Evolutionary conservation across 2,329 filamentous ascomycete species (phyloP), one percentile per base, ranked within the genome.

Genomic region (Alternaria triticimaculans): DNA sequence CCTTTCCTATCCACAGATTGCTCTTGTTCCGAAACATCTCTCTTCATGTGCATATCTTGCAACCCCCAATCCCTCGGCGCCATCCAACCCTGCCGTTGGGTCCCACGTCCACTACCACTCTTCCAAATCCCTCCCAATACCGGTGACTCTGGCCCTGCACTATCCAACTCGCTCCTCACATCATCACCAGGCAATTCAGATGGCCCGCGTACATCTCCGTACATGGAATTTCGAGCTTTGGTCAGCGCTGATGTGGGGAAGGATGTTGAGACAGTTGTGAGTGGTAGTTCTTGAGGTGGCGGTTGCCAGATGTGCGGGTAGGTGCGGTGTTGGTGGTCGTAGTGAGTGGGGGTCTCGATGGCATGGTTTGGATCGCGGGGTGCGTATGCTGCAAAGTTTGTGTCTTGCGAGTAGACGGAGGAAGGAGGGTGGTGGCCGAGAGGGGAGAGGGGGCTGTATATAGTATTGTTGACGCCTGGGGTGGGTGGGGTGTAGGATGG

Each of bases 261-360:
- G 1, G 33, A 26, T 2, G 54, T 20, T 6, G 55, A 50, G 2
- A 37, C 18, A 1, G 44, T 55, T 12, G 59, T 57, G 4, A 55
- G 49, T 8, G 66, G 46, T 8, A 72, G 58, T 57, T 72, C 68
- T 15, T 72, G 69, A 0, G 63, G 66, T 18, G 56, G 23, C 0
- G 37, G 21, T 46, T 44, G 28, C n/a, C 63, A 56, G 12, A 21
- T 43, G 9, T 59, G 49, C 10, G 60, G 37, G 11, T 41, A 41
- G 37, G 15, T 41, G 5, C n/a, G 37, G 4, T 41, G 37, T 10
- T 41, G 37, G 0, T 33, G 61, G 4, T 60, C 48, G 12, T 30
- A 49, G 54, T 58, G 43, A 5, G 51, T 18, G 11, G 44, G 64
- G 28, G 18, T 51, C 0, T 59, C 37, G 8, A 55, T 20, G n/a